phyloP scores from a whole-genome alignment of 1,139 yeast genomes.

The Nakaseomyces sp. region DNA sequence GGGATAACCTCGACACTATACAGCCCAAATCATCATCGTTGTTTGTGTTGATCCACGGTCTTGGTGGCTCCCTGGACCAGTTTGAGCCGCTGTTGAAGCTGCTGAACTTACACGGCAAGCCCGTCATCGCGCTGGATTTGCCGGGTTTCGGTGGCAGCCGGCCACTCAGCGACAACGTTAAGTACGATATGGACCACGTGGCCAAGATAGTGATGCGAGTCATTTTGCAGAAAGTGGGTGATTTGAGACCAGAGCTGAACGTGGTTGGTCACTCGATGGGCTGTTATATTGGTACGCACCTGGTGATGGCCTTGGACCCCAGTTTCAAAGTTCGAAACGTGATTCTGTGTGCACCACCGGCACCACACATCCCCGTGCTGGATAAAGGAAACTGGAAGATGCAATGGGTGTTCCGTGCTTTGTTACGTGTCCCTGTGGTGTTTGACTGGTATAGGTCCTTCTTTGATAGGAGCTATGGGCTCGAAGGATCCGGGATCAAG shows the following conservation, averaged over 20 bases:
- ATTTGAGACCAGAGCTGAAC: slow-evolving; percentile 6
- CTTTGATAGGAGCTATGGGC: slow-evolving; percentile 28
- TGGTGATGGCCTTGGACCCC: slow-evolving; percentile 8
- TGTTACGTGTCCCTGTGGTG: slow-evolving; percentile 19
- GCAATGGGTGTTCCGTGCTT: slow-evolving; percentile 13
- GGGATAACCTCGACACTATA: neutral
- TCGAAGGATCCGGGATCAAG: slow-evolving; percentile 27
- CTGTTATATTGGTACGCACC: slow-evolving; percentile 22
- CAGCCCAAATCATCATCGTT: slow-evolving; percentile 16
- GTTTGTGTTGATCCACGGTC: slow-evolving; percentile 53
- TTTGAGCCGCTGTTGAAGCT: slow-evolving; percentile 58
- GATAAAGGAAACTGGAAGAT: slow-evolving; percentile 10
- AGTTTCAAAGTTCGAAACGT: slow-evolving; percentile 9
- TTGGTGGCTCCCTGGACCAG: slow-evolving; percentile 67
- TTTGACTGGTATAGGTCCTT: slow-evolving; percentile 24
- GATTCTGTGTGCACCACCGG: slow-evolving; percentile 24
- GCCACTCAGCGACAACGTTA: slow-evolving; percentile 10
- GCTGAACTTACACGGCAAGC: slow-evolving; percentile 42
- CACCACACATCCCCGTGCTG: slow-evolving; percentile 16
- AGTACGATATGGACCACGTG: slow-evolving; percentile 20
- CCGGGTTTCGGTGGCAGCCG: slow-evolving; percentile 59
- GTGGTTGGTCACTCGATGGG: slow-evolving; percentile 31
- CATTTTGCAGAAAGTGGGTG: neutral
- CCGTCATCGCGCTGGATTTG: slow-evolving; percentile 46
- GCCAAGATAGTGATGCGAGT: slow-evolving; percentile 10